Evolutionary conservation across 2,329 filamentous ascomycete species (phyloP).

Genomic region (Dactylellina sp.): DNA sequence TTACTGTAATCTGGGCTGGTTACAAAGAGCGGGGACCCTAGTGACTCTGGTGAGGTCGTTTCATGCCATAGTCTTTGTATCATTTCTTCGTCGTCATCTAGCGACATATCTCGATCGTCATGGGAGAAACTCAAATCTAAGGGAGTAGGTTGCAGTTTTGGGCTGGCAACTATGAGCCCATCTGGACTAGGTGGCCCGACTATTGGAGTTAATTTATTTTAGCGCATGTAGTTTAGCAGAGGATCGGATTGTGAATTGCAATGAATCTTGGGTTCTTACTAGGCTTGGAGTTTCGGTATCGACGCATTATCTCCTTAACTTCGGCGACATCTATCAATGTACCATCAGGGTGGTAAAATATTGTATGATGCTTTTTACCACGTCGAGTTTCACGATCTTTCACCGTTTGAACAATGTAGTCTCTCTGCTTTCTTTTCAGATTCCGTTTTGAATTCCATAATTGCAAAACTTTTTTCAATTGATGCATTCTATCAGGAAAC

Average conservation of each 20-base stretch:
- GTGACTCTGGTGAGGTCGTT: conserved; percentile 23
- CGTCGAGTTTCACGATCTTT: conserved; percentile 36
- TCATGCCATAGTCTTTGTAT: conserved; percentile 3
- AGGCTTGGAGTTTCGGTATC: conserved; percentile 49
- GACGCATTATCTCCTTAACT: conserved; percentile 53
- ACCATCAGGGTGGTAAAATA: conserved; percentile 41
- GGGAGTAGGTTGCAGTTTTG: conserved; percentile 2
- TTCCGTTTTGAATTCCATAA: conserved; percentile 52
- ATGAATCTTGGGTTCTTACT: conserved; percentile 11
- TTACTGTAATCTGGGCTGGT: conserved; percentile 19
- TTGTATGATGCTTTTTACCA: conserved; percentile 34
- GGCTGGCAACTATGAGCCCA: conserved; percentile 26
- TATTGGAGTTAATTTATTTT: not conserved
- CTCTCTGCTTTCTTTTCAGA: conserved; percentile 46
- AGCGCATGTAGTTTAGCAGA: not conserved
- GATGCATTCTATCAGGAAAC: conserved; percentile 35
- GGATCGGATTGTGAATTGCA: not conserved
- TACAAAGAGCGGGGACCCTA: conserved; percentile 13
- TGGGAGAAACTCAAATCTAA: not conserved
- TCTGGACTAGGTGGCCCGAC: conserved; percentile 36
- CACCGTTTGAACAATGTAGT: conserved; percentile 48
- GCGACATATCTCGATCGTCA: conserved; percentile 13
- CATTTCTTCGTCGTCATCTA: conserved; percentile 13
- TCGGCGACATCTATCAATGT: conserved; percentile 44
- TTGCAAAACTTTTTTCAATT: conserved; percentile 55